These are phyloP conservation scores for Ramalina intermedia DNA, from an alignment of 495 filamentous ascomycete species.

Conservation along the genomic window DNA sequence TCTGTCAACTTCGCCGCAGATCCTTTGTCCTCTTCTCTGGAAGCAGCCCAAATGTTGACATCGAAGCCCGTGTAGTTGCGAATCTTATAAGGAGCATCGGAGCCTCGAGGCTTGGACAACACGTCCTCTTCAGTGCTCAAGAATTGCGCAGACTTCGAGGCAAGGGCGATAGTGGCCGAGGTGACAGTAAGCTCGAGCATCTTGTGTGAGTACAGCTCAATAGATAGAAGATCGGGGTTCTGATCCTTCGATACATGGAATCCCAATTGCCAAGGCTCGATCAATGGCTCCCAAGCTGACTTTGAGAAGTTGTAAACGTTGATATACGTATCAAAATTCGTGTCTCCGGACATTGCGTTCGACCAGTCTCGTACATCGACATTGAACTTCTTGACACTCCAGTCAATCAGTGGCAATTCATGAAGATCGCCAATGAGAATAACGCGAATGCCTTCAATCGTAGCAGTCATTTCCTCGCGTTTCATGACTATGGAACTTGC, in stretches of 20 bases:
- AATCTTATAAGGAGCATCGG: conserved; percentile 83
- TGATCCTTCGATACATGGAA: conserved; percentile 74
- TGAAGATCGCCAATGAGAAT: conserved; percentile 92
- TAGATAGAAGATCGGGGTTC: conserved; percentile 57
- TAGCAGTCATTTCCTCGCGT: conserved; percentile 72
- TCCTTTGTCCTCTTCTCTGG: conserved; percentile 42
- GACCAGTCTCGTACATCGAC: conserved; percentile 83
- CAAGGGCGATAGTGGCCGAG: conserved; percentile 82
- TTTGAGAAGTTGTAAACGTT: conserved; percentile 99
- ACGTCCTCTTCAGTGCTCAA: conserved; percentile 83
- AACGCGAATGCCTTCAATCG: conserved; percentile 76
- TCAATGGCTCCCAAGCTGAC: conserved; percentile 91
- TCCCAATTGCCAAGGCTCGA: conserved; percentile 91
- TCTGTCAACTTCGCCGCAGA: conserved; percentile 70
- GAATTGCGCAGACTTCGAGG: conserved; percentile 85
- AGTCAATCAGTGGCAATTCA: conserved; percentile 84
- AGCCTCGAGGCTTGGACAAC: conserved; percentile 79
- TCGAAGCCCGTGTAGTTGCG: conserved; percentile 93
- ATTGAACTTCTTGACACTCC: conserved; percentile 83
- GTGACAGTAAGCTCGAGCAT: conserved; percentile 85
- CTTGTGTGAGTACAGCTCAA: conserved; percentile 78
- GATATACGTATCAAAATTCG: conserved; percentile 77
- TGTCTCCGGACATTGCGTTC: conserved; percentile 70
- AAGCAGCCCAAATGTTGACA: conserved; percentile 66
- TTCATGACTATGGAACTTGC: conserved; percentile 43